Evolutionary conservation across 371 early-diverging fungal genomes (phyloP).

Genomic region (Mucor ambiguus): DNA sequence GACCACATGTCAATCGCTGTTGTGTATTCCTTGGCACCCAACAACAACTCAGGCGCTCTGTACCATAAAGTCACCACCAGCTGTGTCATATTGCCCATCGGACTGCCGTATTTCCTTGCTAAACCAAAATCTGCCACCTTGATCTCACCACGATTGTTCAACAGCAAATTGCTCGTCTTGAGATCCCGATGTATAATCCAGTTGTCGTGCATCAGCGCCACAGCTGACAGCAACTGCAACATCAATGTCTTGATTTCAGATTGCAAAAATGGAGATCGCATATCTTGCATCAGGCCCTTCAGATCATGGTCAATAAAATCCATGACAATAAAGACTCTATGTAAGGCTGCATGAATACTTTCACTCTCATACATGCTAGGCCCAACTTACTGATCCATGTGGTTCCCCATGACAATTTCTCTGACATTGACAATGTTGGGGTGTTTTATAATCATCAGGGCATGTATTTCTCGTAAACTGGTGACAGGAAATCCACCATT

Average conservation of each 20-base stretch:
- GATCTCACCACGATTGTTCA: constrained; percentile 84
- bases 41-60: constrained; percentile 97
- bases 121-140: constrained; percentile 88
- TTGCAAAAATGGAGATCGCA: constrained; percentile 78
- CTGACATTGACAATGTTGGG: constrained; percentile 94
- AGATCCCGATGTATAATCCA: constrained; percentile 98
- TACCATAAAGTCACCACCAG: constrained; percentile 95
- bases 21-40: constrained; percentile 91
- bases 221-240: constrained; percentile 85
- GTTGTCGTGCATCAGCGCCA: constrained; percentile 89
- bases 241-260: constrained; percentile 94
- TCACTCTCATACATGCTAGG: neutral
- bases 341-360: neutral
- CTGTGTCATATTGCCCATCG: constrained; percentile 76
- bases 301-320: constrained; percentile 97
- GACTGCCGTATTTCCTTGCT: constrained; percentile 78
- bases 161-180: constrained; percentile 94
- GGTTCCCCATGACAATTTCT: constrained; percentile 88
- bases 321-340: constrained; percentile 96
- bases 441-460: constrained; percentile 86
- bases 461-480: constrained; percentile 89
- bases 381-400: constrained; percentile 67
- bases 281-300: constrained; percentile 86
- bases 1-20: constrained; percentile 99
- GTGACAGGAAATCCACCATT: constrained; percentile 97